Evolutionary conservation across 2,329 filamentous ascomycete species (phyloP).

Genomic region (Botrytis cinerea): DNA sequence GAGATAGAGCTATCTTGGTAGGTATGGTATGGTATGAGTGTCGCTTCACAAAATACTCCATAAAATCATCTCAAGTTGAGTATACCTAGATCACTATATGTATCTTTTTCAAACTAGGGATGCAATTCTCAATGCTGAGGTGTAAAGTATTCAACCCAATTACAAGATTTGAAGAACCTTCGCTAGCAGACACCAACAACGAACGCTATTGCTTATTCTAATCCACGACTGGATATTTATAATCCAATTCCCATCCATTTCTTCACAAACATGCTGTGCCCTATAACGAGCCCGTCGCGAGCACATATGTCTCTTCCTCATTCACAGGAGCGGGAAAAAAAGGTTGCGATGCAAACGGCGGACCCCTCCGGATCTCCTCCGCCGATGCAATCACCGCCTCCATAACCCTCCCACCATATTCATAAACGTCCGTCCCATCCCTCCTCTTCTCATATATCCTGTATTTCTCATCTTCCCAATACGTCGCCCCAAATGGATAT

Average conservation of each 20-base stretch:
- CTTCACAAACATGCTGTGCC: not conserved
- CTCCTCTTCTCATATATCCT: rapidly evolving
- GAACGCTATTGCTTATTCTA: not conserved
- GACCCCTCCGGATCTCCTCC: not conserved
- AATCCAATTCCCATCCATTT: too few relatives aligned
- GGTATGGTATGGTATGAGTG: not conserved
- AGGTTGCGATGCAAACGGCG: not conserved
- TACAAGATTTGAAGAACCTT: not conserved
- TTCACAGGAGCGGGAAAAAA: not conserved
- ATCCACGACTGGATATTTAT: not conserved
- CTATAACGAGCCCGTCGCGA: too few relatives aligned
- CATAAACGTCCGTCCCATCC: not conserved
- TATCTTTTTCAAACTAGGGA: not conserved
- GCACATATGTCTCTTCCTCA: not conserved
- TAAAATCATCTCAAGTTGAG: not conserved
- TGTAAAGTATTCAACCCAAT: not conserved
- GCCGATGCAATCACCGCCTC: not conserved
- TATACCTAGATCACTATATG: not conserved
- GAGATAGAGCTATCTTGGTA: not conserved
- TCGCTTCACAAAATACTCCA: not conserved
- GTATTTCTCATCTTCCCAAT: not conserved
- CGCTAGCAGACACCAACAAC: not conserved
- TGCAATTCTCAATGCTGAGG: not conserved
- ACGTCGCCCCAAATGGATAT: not conserved
- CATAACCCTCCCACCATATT: slow-evolving; percentile 5